A percentile compares a stretch with the other conserved stretches of the same genome.
Evolutionary conservation across 345 rosid species (phyloP).

Genomic region (Balakata baccata): DNA sequence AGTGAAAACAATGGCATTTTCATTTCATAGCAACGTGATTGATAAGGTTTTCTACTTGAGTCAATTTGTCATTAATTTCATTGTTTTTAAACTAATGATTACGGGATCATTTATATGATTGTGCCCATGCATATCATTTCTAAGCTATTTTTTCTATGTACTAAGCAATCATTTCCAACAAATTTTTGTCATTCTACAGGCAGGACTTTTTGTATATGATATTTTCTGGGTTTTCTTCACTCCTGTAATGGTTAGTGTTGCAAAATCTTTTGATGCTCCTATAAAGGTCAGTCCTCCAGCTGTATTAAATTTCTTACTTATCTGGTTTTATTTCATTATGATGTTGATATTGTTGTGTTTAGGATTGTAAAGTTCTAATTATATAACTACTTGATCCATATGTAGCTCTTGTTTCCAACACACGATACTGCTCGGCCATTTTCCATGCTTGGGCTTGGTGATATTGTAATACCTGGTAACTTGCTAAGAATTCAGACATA

Average conservation of each 20-base stretch:
- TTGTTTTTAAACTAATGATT: neutral
- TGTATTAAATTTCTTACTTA: neutral
- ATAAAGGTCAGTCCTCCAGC: slow-evolving; percentile 70
- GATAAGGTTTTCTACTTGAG: neutral
- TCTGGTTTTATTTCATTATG: neutral
- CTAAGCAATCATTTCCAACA: neutral
- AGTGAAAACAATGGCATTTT: neutral
- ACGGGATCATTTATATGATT: neutral
- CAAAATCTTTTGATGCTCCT: slow-evolving; percentile 98
- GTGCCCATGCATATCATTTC: neutral
- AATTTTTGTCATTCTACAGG: slow-evolving; percentile 41
- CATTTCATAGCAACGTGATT: neutral
- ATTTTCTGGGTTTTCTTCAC: slow-evolving; percentile 99
- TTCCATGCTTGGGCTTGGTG: slow-evolving; percentile 99
- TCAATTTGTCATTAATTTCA: neutral
- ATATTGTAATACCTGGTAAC: slow-evolving; percentile 96
- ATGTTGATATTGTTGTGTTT: neutral
- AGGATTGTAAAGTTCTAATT: neutral
- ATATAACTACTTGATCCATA: neutral
- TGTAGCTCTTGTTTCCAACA: slow-evolving; percentile 94
- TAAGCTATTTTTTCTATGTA: neutral
- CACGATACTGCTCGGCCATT: slow-evolving; percentile 68
- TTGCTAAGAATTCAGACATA: slow-evolving; percentile 8
- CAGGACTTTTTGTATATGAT: slow-evolving; percentile 92
- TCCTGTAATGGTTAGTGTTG: slow-evolving; percentile 98